Percentiles rank a stretch among this genome's conserved stretches.
Evolutionary conservation across 176 grass and related monocot species (phyloP).

Genomic region (Aegilops bicornis): DNA sequence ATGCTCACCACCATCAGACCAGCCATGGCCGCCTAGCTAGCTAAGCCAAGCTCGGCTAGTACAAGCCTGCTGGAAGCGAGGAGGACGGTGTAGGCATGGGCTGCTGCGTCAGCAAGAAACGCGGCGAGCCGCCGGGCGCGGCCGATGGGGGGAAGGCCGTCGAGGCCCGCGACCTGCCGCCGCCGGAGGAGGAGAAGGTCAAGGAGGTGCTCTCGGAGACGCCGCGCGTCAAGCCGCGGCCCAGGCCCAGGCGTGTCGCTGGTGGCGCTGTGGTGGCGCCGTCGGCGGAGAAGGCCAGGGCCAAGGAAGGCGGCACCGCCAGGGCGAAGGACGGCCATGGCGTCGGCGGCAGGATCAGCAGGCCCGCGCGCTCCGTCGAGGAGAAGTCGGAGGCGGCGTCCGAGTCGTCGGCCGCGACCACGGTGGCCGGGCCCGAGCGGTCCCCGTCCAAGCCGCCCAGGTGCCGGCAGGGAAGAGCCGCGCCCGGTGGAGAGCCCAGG

Average conservation of each 20-base stretch:
- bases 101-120: constrained; percentile 53
- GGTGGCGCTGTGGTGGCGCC: constrained; percentile 24
- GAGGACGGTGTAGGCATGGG: constrained; percentile 33
- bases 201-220: constrained; percentile 98
- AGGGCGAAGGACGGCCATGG: constrained; percentile 11
- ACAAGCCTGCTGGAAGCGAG: background rate
- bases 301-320: constrained; percentile 1
- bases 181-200: constrained; percentile 79
- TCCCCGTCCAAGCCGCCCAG: constrained; percentile 47
- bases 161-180: constrained; percentile 42
- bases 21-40: constrained; percentile 17
- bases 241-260: constrained; percentile 21
- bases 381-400: constrained; percentile 43
- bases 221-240: constrained; percentile 31
- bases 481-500: constrained; percentile 40
- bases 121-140: background rate
- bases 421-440: constrained; percentile 30
- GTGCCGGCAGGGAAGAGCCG: background rate
- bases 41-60: background rate
- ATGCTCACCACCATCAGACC: background rate
- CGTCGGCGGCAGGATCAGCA: background rate
- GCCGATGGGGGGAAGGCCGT: constrained; percentile 1
- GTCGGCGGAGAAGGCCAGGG: constrained; percentile 25
- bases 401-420: constrained; percentile 48
- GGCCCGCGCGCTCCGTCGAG: background rate